Percentiles rank a stretch among this genome's conserved stretches.
These are phyloP conservation scores for Rhodotorula sp. DNA, from an alignment of 1,284 basidiomycete genomes.

Conservation along the genomic window DNA sequence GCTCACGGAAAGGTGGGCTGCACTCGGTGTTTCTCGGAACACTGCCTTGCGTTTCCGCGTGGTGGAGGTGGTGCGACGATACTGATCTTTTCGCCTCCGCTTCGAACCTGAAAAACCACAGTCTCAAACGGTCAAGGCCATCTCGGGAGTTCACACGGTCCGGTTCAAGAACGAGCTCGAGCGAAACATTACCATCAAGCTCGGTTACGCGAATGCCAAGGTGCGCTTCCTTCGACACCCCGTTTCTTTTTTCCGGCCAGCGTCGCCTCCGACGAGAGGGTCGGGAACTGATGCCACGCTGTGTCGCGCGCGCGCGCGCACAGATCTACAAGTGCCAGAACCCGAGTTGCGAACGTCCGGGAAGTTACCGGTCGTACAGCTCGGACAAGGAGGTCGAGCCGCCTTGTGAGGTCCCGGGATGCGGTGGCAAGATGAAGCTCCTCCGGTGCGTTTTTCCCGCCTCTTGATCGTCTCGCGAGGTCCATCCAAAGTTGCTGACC, in stretches of 20 bases:
- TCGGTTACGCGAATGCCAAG: constrained; percentile 96
- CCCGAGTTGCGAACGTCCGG: constrained; percentile 84
- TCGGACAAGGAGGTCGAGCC: constrained; percentile 92
- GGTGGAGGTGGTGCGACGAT: too few relatives aligned
- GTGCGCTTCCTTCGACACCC: too few relatives aligned
- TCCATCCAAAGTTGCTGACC: background rate
- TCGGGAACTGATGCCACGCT: too few relatives aligned
- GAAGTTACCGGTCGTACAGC: constrained; percentile 89
- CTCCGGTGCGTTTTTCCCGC: constrained; percentile 54
- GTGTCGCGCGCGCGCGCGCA: too few relatives aligned
- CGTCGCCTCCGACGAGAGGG: too few relatives aligned
- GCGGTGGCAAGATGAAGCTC: constrained; percentile 84
- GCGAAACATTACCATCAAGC: constrained; percentile 98
- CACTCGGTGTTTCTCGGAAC: constrained; percentile 50
- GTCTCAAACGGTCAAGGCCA: constrained; percentile 97
- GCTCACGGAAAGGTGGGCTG: constrained; percentile 1
- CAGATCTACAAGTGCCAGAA: constrained; percentile 97
- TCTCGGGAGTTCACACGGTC: constrained; percentile 98
- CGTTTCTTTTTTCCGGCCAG: too few relatives aligned
- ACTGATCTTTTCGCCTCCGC: background rate
- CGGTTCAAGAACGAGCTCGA: constrained; percentile 99
- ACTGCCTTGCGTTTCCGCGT: too few relatives aligned
- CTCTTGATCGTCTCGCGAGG: background rate
- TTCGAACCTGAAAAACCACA: background rate
- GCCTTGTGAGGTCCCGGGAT: constrained; percentile 88